Conservation (phyloP, 2,329 filamentous ascomycete genomes). For the Fonsecaea monophora region DNA sequence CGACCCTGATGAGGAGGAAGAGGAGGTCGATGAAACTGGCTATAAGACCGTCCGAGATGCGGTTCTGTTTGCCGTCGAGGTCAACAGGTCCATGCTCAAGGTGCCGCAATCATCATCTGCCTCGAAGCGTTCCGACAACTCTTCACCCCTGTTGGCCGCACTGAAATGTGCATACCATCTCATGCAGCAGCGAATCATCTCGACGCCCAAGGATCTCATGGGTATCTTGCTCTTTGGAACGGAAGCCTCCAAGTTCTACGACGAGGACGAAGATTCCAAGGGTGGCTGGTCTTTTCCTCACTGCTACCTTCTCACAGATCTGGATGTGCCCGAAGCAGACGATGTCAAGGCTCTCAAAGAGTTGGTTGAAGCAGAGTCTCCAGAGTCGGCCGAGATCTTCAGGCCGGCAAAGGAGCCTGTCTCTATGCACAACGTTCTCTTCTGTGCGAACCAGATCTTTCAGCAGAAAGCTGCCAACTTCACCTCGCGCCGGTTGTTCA, state of each 20-base stretch:
- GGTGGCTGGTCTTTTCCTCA: slow-evolving; percentile 76
- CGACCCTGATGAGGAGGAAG: slow-evolving; percentile 53
- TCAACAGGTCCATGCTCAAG: slow-evolving; percentile 85
- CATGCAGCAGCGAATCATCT: slow-evolving; percentile 98
- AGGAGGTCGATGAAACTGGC: slow-evolving; percentile 59
- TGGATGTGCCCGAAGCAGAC: slow-evolving; percentile 83
- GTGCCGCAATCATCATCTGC: slow-evolving; percentile 64
- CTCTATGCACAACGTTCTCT: slow-evolving; percentile 87
- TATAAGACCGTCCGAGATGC: slow-evolving; percentile 96
- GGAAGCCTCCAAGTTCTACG: slow-evolving; percentile 78
- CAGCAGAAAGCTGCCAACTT: slow-evolving; percentile 95
- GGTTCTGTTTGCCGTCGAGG: slow-evolving; percentile 93
- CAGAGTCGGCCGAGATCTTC: slow-evolving; percentile 69
- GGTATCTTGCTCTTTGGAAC: slow-evolving; percentile 92
- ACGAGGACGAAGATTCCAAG: slow-evolving; percentile 64
- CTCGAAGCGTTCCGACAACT: slow-evolving; percentile 77
- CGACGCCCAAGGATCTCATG: slow-evolving; percentile 96
- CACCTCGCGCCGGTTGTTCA: slow-evolving; percentile 87
- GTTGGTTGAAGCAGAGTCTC: slow-evolving; percentile 75
- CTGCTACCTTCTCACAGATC: slow-evolving; percentile 87
- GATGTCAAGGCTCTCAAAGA: slow-evolving; percentile 82
- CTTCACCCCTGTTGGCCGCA: slow-evolving; percentile 80
- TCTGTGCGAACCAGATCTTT: slow-evolving; percentile 95
- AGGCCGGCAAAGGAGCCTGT: slow-evolving; percentile 72
- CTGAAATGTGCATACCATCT: slow-evolving; percentile 92